These are phyloP conservation scores for Sanghuangporus sanghuang DNA, from an alignment of 1,284 basidiomycete genomes.

Conservation along the genomic window DNA sequence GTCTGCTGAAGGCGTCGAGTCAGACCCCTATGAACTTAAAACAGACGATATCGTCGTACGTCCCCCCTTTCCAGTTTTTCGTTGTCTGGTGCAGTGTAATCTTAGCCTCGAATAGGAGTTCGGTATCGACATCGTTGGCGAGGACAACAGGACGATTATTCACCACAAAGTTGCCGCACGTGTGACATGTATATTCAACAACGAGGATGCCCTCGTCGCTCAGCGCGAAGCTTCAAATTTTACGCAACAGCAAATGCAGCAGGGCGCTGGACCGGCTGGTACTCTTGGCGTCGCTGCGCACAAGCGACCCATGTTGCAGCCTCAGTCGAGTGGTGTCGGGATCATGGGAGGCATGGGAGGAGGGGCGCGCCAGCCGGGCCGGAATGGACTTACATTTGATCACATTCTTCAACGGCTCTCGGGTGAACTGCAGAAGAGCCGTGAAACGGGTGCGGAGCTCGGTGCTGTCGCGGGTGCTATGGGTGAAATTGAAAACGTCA, in stretches of 20 bases:
- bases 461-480: slow-evolving; percentile 78
- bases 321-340: slow-evolving; percentile 42
- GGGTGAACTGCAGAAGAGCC: slow-evolving; percentile 89
- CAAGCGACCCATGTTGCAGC: slow-evolving; percentile 50
- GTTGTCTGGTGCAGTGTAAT: slow-evolving; percentile 7
- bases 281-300: slow-evolving; percentile 34
- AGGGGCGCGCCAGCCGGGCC: slow-evolving; percentile 62
- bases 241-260: slow-evolving; percentile 33
- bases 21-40: slow-evolving; percentile 91
- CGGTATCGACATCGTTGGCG: slow-evolving; percentile 97
- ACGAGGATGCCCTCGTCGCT: slow-evolving; percentile 77
- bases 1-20: slow-evolving; percentile 87
- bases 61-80: slow-evolving; percentile 18
- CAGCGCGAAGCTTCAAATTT: slow-evolving; percentile 40
- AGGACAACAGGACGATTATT: slow-evolving; percentile 97
- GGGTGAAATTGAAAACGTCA: slow-evolving; percentile 87
- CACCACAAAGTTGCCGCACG: slow-evolving; percentile 98
- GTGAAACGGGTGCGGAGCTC: slow-evolving; percentile 90
- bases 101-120: slow-evolving; percentile 65
- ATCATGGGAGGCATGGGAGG: slow-evolving; percentile 75
- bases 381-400: slow-evolving; percentile 78
- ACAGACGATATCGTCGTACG: slow-evolving; percentile 86
- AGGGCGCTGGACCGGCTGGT: slow-evolving; percentile 15
- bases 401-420: slow-evolving; percentile 78
- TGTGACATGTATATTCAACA: slow-evolving; percentile 82